These are phyloP conservation scores for Termitomyces sp. DNA, from an alignment of 768 basidiomycete genomes.

Conservation along the genomic window DNA sequence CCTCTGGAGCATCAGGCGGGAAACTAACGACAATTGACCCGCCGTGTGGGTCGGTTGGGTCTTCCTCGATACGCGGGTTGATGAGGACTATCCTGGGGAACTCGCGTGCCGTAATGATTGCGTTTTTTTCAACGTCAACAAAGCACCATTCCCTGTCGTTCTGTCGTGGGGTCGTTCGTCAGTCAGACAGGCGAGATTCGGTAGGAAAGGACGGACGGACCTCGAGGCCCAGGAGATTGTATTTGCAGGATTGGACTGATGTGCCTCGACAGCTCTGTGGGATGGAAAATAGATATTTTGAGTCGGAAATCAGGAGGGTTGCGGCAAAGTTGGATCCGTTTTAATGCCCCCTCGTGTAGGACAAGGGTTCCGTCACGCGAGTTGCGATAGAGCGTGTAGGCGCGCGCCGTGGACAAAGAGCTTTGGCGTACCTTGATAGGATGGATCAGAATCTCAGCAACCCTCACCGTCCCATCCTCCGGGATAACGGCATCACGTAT, in stretches of 20 bases:
- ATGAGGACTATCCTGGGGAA: conserved; percentile 64
- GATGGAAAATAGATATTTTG: neutral
- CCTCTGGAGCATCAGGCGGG: conserved; percentile 52
- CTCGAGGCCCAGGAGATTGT: conserved; percentile 61
- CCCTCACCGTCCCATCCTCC: conserved; percentile 28
- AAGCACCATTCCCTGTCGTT: conserved; percentile 71
- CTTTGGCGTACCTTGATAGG: conserved; percentile 52
- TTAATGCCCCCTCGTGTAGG: too few species aligned
- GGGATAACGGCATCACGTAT: conserved; percentile 8
- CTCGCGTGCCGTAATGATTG: conserved; percentile 64
- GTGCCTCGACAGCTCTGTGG: conserved; percentile 67
- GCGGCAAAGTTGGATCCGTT: neutral
- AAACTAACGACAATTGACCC: conserved; percentile 52
- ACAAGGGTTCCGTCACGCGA: too few species aligned
- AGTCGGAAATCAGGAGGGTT: neutral
- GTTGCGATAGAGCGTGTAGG: neutral
- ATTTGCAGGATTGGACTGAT: conserved; percentile 48
- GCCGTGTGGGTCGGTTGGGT: conserved; percentile 36
- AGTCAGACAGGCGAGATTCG: neutral
- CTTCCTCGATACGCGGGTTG: conserved; percentile 44
- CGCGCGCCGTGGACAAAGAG: too few species aligned
- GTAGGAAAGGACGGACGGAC: conserved; percentile 27
- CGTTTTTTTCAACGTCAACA: conserved; percentile 46
- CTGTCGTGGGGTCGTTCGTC: conserved; percentile 25
- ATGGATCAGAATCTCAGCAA: conserved; percentile 57